Percentiles rank a stretch among this genome's conserved stretches.
Conservation (phyloP, 352 stramenopile species). For the Phytophthora quininea region DNA sequence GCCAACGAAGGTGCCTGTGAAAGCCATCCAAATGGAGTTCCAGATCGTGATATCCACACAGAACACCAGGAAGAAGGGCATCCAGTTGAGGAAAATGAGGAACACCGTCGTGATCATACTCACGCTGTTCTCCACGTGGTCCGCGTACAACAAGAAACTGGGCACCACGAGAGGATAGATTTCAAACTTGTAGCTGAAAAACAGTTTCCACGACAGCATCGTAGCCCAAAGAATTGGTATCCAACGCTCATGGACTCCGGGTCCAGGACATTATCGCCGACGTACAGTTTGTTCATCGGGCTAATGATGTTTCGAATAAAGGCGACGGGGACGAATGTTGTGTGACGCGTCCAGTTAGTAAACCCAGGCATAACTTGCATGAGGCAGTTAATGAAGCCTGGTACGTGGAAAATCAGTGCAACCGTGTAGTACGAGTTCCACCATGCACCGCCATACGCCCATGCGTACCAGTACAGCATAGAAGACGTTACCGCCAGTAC, state of each 20-base stretch:
- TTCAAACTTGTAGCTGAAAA: conserved; percentile 99
- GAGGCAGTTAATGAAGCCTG: conserved; percentile 71
- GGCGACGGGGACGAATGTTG: conserved; percentile 64
- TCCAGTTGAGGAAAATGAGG: conserved; percentile 95
- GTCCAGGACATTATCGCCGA: conserved; percentile 96
- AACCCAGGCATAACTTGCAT: conserved; percentile 80
- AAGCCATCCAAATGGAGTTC: conserved; percentile 97
- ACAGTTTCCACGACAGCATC: conserved; percentile 96
- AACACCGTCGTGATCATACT: conserved; percentile 86
- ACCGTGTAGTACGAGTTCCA: conserved; percentile 70
- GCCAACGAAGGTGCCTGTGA: conserved; percentile 96
- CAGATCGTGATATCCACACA: conserved; percentile 99
- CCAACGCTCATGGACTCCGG: conserved; percentile 87
- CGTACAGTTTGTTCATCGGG: conserved; percentile 96
- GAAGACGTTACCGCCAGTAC: conserved; percentile 59
- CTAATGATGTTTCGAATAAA: conserved; percentile 88
- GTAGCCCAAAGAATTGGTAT: conserved; percentile 96
- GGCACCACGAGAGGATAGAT: conserved; percentile 96
- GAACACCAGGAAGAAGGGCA: conserved; percentile 98
- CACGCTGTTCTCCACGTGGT: conserved; percentile 92
- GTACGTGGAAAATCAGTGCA: conserved; percentile 64
- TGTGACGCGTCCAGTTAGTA: conserved; percentile 84
- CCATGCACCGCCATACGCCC: conserved; percentile 62
- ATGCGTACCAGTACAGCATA: conserved; percentile 87
- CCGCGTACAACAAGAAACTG: conserved; percentile 95